Evolutionary conservation across 257 asterid genomes (phyloP), one percentile per base, ranked within the genome.

Genomic region (Lycium ferocissimum): DNA sequence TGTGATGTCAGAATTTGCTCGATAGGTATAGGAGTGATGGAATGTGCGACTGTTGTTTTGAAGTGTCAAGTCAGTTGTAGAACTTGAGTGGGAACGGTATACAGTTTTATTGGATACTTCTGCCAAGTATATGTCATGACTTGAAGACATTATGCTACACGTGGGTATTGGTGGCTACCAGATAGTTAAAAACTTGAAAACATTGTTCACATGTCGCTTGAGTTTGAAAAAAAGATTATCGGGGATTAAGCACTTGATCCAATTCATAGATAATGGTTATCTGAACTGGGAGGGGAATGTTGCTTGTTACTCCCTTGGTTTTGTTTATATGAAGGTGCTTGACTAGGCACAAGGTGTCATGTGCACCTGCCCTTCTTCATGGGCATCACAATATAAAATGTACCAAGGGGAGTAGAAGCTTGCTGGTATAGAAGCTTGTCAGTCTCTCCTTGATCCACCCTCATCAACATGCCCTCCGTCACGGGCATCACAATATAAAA

Each of bases 241-340:
- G 6, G 75, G 14, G 37, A 35, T 67, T 20, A 35, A 43, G 56
- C 5, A 71, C 37, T 10, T 72, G 79, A 72, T 72, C 57, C 54
- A 72, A 18, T 35, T 18, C 37, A 45, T n/a, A 72, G 37, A 72
- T n/a, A 10, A 72, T 45, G 59, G 38, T 72, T 72, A n/a, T n/a
- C 33, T 72, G 80, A 10, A 2, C n/a, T n/a, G 11, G 38, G 38
- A 72, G 58, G 11, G 80, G 38, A 22, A 47, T 43, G 58, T 72
- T n/a, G 38, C 72, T 61, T 9, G 14, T n/a, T 61, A 20, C 59
- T 54, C 59, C 59, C 66, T 67, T 9, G 37, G 66, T 59, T 6
- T 18, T 69, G 76, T 15, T 69, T 37, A 69, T 14, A 69, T 69
- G 76, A 13, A 69, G 51, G 22, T 69, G 76, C 38, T 69, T 69